phyloP scores from a whole-genome alignment of 139 green algal species.

The Chlorella sp. region DNA sequence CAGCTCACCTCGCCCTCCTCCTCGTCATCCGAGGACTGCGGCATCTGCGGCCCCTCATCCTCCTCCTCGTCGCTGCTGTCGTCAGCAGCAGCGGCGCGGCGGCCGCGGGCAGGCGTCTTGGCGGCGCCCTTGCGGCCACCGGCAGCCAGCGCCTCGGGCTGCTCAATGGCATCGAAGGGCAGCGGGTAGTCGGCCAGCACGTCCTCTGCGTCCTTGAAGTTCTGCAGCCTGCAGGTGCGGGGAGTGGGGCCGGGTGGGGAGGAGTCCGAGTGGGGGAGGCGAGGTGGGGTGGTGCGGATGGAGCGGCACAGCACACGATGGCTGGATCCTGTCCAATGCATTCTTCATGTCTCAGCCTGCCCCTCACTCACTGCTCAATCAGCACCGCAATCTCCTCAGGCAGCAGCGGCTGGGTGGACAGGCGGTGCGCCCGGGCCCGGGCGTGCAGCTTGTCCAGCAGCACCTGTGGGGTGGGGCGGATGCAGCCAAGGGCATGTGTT shows the following conservation, averaged over 20 bases:
- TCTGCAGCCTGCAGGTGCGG: not conserved
- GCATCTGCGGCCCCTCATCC: slow-evolving; percentile 13
- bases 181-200: slow-evolving; percentile 18
- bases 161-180: slow-evolving; percentile 11
- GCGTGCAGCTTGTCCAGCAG: slow-evolving; percentile 15
- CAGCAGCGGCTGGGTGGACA: not conserved
- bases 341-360: too few relatives aligned
- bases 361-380: slow-evolving; percentile 17
- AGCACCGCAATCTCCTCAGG: slow-evolving; percentile 14
- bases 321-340: too few relatives aligned
- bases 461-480: too few relatives aligned
- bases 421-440: not conserved
- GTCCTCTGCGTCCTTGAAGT: not conserved
- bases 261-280: too few relatives aligned
- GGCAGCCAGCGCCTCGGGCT: not conserved
- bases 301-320: too few relatives aligned
- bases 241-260: too few relatives aligned
- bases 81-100: not conserved
- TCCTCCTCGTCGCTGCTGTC: not conserved
- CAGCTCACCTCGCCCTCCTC: not conserved
- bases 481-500: too few relatives aligned
- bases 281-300: too few relatives aligned
- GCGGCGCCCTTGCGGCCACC: not conserved
- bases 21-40: not conserved
- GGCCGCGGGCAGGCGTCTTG: slow-evolving; percentile 8